Evolutionary conservation across 495 filamentous ascomycete genomes (phyloP), one percentile per base, ranked within the genome.

Genomic region (Aspergillus incahuasiensis): DNA sequence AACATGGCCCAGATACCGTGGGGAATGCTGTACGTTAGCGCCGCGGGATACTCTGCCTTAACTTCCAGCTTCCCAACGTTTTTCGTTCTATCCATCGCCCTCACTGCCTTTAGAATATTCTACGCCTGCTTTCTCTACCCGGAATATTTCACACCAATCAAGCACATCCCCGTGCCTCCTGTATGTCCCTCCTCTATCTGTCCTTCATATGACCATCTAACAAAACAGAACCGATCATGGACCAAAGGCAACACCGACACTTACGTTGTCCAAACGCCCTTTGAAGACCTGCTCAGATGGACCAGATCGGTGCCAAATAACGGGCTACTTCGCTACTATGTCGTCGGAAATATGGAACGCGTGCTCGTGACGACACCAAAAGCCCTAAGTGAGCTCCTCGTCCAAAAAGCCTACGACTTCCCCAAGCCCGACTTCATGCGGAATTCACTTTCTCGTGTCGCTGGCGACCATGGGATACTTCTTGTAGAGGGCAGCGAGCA

Each of bases 401-500:
- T 88, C 1, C 76, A 80, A 13, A 87, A 86, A 58, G 86, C 76
- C 54, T 95, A 96, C 62, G 83, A 89, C 19, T 97, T 92, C 61
- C 60, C 81, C 41, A 96, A 96, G 65, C 91, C 92, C 0, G 28
- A 42, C 0, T 62, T 77, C 4, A 48, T 92, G 20, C 74, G 81
- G 3, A 61, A 66, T 13, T 76, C 73, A 5, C 59, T 97, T 24
- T 80, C 81, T 18, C 79, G 80, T 5, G 66, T 95, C 5, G 68
- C 92, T 6, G 92, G 92, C 0, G 40, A 47, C 7, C 66, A 87
- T 42, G 91, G 92, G 0, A 59, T 97, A 0, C 71, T 96, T 11
- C 74, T 96, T 6, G 86, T 89, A 1, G 92, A 97, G 68, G 91
- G 91, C 19, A 86, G 91, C 12, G 89, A 89, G 56, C 91, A 96